Conservation (phyloP, 257 asterid species). For the Catharanthus roseus region DNA sequence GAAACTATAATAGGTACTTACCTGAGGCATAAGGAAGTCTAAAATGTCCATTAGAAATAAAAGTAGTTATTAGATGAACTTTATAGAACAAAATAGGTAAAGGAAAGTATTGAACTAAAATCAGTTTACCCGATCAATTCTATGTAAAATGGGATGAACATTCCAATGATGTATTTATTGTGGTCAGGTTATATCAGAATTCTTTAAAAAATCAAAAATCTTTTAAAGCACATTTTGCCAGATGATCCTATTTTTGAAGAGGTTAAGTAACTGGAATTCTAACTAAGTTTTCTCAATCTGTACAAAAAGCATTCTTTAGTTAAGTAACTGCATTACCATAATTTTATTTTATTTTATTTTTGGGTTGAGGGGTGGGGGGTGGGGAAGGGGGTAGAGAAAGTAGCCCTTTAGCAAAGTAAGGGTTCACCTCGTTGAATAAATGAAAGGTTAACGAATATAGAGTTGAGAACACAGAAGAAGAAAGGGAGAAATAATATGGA, state of each 20-base stretch:
- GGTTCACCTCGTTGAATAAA: not conserved
- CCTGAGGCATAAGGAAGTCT: too few species aligned
- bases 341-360: too few species aligned
- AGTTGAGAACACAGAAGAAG: not conserved
- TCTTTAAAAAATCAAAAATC: not conserved
- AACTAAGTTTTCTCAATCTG: not conserved
- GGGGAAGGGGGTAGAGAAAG: not conserved
- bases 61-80: too few species aligned
- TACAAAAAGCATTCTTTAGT: not conserved
- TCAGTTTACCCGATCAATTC: not conserved
- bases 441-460: not conserved
- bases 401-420: not conserved
- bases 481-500: not conserved
- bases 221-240: not conserved
- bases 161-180: not conserved
- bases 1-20: too few species aligned
- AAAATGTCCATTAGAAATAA: too few species aligned
- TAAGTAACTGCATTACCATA: not conserved
- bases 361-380: too few species aligned
- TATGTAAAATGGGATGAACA: not conserved
- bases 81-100: not conserved
- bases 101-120: not conserved
- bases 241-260: constrained; percentile 1
- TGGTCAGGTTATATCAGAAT: not conserved
- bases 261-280: too few species aligned